Evolutionary conservation across 257 asterid species (phyloP).

Genomic region (Ocimum tenuiflorum): DNA sequence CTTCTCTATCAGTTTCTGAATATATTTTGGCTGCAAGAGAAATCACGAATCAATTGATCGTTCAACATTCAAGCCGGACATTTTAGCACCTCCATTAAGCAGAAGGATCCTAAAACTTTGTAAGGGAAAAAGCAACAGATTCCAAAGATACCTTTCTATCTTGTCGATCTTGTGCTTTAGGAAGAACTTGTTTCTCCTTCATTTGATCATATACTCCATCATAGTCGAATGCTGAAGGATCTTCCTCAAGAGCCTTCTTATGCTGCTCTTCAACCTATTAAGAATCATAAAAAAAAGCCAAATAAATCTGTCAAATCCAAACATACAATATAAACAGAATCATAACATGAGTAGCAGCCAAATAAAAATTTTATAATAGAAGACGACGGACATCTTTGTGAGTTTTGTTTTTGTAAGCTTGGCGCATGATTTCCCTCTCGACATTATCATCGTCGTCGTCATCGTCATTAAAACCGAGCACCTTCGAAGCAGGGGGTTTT

Average conservation of each 20-base stretch:
- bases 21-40: constrained; percentile 68
- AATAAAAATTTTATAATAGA: not conserved
- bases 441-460: constrained; percentile 62
- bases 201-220: constrained; percentile 87
- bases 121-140: not conserved
- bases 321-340: not conserved
- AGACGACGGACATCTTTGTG: constrained; percentile 55
- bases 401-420: constrained; percentile 68
- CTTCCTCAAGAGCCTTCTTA: constrained; percentile 88
- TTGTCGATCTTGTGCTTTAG: constrained; percentile 48
- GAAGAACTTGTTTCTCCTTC: constrained; percentile 75
- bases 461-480: constrained; percentile 47
- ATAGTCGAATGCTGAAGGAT: constrained; percentile 76
- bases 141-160: constrained; percentile 55
- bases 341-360: not conserved
- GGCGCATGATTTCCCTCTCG: constrained; percentile 74
- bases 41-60: not conserved
- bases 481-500: constrained; percentile 48
- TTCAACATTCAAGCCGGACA: not conserved
- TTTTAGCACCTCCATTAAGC: not conserved
- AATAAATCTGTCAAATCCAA: not conserved
- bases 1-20: constrained; percentile 53
- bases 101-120: not conserved
- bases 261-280: constrained; percentile 77
- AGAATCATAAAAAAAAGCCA: not conserved